Conservation (phyloP, 2,329 filamentous ascomycete species). For the Mariannaea sp. region DNA sequence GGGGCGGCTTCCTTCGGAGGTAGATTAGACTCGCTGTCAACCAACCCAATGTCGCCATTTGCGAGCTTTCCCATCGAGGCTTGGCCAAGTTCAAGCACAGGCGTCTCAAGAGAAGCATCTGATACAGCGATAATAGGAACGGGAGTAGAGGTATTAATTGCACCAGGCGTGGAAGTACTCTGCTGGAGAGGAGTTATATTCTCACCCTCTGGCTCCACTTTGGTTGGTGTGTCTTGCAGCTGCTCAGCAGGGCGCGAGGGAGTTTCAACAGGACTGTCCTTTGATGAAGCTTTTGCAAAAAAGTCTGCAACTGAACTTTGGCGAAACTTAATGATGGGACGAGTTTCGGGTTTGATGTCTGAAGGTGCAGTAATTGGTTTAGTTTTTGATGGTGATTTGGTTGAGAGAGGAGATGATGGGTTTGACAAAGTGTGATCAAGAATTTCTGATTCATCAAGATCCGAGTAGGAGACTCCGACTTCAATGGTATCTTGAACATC, state of each 20-base stretch:
- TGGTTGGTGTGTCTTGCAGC: constrained; percentile 24
- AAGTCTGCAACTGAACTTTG: constrained; percentile 17
- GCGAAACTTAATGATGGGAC: constrained; percentile 16
- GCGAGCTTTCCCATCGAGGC: constrained; percentile 10
- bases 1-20: constrained; percentile 3
- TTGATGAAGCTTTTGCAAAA: constrained; percentile 1
- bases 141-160: neutral
- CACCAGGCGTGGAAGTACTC: constrained; percentile 9
- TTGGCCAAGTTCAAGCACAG: constrained; percentile 18
- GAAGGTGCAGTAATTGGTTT: constrained; percentile 18
- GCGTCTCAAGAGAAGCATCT: constrained; percentile 5
- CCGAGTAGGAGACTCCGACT: constrained; percentile 52
- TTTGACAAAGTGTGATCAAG: constrained; percentile 35
- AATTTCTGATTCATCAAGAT: constrained; percentile 40
- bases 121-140: neutral
- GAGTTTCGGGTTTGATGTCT: constrained; percentile 8
- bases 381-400: constrained; percentile 29
- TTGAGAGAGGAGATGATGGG: constrained; percentile 38
- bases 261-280: neutral
- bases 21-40: constrained; percentile 16
- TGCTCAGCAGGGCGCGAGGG: constrained; percentile 23
- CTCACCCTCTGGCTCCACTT: constrained; percentile 28
- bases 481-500: constrained; percentile 63
- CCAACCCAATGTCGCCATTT: constrained; percentile 16
- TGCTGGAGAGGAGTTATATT: neutral